Base-by-base conservation (phyloP, 2,329 filamentous ascomycete species). In the Diplodia mutila region DNA sequence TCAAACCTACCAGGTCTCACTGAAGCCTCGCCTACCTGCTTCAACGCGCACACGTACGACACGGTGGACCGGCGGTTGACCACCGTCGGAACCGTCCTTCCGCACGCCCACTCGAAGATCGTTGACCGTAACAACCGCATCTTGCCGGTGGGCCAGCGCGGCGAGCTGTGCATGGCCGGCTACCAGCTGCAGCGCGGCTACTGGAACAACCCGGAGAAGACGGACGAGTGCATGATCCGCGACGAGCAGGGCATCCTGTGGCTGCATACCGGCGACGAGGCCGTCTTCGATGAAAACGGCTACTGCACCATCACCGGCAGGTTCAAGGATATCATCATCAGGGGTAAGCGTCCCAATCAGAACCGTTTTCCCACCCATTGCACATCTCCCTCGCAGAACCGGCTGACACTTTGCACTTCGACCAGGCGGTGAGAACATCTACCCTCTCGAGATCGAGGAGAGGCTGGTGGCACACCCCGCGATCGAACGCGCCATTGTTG, bases 251-350 rank as follows among this genome's bases (percentile, higher is more conserved):
- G 78, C 1, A 77, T 79, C 67, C 18, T 78, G 14, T 80, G 78
- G 78, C 67, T 80, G 49, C 76, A 78, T 65, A 79, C 78, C 3
- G 78, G 78, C 1, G 78, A 80, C 69, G 78, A 80, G 67, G 78
- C 77, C 1, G 73, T 79, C 4, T 69, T 80, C 21, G 77, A 79
- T 67, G 76, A 76, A 1, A 27, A 66, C 8, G 77, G 90, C 0
- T 91, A 91, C 74, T 92, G 90, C 55, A 76, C 82, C 7, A 92
- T 93, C 71, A 93, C 90, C 0, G 90, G 91, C 0, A 83, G 90
- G 23, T 91, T 92, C 79, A 93, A 93, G 80, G 91, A 93, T 68
- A 92, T 93, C 42, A 92, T 93, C 68, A 93, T 93, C 69, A 83
- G 90, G 72, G 90, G 88, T 78, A 71, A 46, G 75, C 71, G 53